Base-by-base conservation (phyloP, 1,139 yeast species). In the Meyerozyma athensensis region DNA sequence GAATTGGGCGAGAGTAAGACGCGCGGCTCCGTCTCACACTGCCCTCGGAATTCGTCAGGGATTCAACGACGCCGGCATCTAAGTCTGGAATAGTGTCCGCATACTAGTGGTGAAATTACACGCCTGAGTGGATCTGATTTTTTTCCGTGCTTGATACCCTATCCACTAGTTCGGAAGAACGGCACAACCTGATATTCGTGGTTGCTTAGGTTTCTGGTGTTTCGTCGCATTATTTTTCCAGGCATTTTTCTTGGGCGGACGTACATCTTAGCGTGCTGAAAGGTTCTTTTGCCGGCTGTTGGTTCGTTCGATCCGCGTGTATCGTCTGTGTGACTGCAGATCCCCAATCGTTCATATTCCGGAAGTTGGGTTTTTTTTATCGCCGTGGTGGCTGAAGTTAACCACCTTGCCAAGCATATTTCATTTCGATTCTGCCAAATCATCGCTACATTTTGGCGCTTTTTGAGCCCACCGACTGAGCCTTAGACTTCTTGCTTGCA, bases 11-110 rank as follows among this genome's bases (percentile, higher is more conserved):
- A 14, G n/a, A n/a, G n/a, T n/a, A n/a, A 9, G 14, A 24, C 28
- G 32, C 32, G 32, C 20, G 19, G 32, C 32, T 28, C 20, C 32
- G 32, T 18, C 32, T n/a, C 28, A 24, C 28, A 24, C 21, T 28
- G 32, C 32, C 32, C 32, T 28, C 32, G 32, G 32, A 28, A 28
- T 2, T 28, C 32, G 32, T n/a, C n/a, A 14, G 20, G 7, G 2
- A 16, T 17, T 12, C 17, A 24, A 13, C 13, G 18, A 4, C 20
- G 32, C 20, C 32, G 32, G 20, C 20, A 16, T n/a, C n/a, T 12
- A 16, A 28, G 16, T 13, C 32, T 28, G 32, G 32, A 28, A 28
- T 7, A 16, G 20, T 20, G 2, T 24, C 28, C 28, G 13, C 28
- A 8, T 6, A 24, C 18, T 12, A 24, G 17, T 12, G 17, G 10